Conservation (phyloP, 345 rosid genomes). For the Anastatica hierochuntica region DNA sequence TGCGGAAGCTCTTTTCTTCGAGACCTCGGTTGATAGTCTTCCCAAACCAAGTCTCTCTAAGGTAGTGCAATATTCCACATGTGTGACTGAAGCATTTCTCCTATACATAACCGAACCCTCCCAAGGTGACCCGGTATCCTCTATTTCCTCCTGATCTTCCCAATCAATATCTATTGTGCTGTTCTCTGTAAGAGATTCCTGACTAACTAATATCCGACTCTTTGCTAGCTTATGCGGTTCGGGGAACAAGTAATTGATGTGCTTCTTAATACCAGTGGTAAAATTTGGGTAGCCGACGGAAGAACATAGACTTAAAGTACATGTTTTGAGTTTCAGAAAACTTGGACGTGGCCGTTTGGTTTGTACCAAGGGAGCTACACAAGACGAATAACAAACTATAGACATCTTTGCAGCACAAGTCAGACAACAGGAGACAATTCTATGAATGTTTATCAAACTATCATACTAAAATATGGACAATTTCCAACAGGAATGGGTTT, state of each 20-base stretch:
- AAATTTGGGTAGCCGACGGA: slow-evolving; percentile 7
- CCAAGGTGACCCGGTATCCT: slow-evolving; percentile 70
- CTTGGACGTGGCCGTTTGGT: not conserved
- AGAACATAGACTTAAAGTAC: slow-evolving; percentile 4
- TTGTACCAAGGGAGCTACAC: slow-evolving; percentile 17
- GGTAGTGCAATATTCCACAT: slow-evolving; percentile 81
- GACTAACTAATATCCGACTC: slow-evolving; percentile 19
- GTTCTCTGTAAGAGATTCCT: slow-evolving; percentile 30
- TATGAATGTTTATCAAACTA: slow-evolving; percentile 12
- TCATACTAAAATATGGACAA: slow-evolving; percentile 1
- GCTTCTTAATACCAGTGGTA: not conserved
- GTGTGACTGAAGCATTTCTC: slow-evolving; percentile 64
- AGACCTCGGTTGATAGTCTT: slow-evolving; percentile 48
- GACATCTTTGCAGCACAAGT: slow-evolving; percentile 31
- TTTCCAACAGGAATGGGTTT: not conserved
- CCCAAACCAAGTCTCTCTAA: slow-evolving; percentile 91
- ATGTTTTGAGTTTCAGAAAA: slow-evolving; percentile 9
- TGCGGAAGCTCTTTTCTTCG: slow-evolving; percentile 60
- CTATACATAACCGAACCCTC: slow-evolving; percentile 73
- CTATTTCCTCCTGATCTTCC: slow-evolving; percentile 43
- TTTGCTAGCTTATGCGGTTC: slow-evolving; percentile 15
- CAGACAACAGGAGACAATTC: too few species aligned
- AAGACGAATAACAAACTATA: slow-evolving; percentile 25
- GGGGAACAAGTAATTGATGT: not conserved
- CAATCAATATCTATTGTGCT: slow-evolving; percentile 38